Evolutionary conservation across 2,329 filamentous ascomycete species (phyloP).

Genomic region (Colletotrichum echinochloae): DNA sequence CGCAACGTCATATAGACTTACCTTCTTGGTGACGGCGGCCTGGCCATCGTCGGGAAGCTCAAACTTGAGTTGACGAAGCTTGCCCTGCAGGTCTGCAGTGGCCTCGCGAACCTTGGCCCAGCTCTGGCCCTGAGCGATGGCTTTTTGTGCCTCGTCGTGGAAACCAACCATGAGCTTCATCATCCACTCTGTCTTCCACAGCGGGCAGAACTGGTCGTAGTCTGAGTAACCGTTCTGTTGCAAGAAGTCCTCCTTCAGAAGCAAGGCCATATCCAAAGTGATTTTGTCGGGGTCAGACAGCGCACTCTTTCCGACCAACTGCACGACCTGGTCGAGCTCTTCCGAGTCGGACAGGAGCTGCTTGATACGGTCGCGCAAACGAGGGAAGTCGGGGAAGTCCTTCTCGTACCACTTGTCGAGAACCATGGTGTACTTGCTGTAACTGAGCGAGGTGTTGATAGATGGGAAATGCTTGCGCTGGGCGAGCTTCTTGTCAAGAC

Average conservation of each 20-base stretch:
- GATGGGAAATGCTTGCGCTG: conserved; percentile 99
- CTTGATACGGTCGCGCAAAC: conserved; percentile 91
- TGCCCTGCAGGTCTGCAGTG: conserved; percentile 85
- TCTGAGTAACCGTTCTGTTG: conserved; percentile 99
- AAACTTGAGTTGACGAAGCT: conserved; percentile 95
- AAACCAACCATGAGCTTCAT: conserved; percentile 99
- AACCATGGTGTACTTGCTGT: conserved; percentile 93
- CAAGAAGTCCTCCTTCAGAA: conserved; percentile 98
- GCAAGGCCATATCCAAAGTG: conserved; percentile 88
- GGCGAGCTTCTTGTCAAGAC: conserved; percentile 98
- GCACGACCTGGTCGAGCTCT: conserved; percentile 97
- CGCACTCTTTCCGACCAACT: conserved; percentile 97
- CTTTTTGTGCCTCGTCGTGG: conserved; percentile 98
- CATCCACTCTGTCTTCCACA: conserved; percentile 99
- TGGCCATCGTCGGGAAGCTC: conserved; percentile 90
- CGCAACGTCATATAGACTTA: conserved; percentile 53
- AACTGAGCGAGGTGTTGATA: conserved; percentile 93
- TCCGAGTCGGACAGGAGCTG: conserved; percentile 95
- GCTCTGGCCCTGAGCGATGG: conserved; percentile 87
- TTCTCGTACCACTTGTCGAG: conserved; percentile 96
- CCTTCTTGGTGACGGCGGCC: conserved; percentile 85
- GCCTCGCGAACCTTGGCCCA: conserved; percentile 95
- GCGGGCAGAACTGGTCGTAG: conserved; percentile 98
- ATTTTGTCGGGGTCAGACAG: conserved; percentile 98
- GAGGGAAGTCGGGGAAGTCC: conserved; percentile 93